Evolutionary conservation across 2,329 filamentous ascomycete genomes (phyloP).

Genomic region (Trichoderma polysporum): DNA sequence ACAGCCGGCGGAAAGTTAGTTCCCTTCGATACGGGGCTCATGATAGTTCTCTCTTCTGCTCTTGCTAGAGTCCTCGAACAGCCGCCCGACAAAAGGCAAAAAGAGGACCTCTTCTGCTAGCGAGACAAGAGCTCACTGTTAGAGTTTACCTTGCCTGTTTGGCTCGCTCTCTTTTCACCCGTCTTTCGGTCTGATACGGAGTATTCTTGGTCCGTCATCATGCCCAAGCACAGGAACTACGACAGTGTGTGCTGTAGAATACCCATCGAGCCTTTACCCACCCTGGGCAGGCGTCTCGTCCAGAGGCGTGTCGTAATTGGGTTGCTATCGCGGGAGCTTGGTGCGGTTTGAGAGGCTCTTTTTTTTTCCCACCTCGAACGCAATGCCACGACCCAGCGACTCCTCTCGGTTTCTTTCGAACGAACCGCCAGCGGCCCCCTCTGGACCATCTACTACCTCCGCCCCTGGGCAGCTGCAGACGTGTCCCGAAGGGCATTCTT

Average conservation of each 20-base stretch:
- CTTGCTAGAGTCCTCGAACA: not conserved
- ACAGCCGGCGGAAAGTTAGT: not conserved
- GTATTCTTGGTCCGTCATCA: slow-evolving; percentile 8
- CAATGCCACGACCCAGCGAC: slow-evolving; percentile 13
- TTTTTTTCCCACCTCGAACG: slow-evolving; percentile 20
- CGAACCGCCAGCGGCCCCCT: slow-evolving; percentile 13
- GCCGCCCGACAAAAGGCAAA: not conserved
- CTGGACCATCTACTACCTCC: not conserved
- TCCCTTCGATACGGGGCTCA: not conserved
- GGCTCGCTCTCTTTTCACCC: slow-evolving; percentile 1
- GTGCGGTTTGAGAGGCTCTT: slow-evolving; percentile 9
- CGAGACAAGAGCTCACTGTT: not conserved
- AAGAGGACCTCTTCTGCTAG: not conserved
- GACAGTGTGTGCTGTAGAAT: slow-evolving; percentile 10
- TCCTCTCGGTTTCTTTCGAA: slow-evolving; percentile 18
- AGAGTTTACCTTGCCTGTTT: not conserved
- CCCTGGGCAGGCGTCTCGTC: slow-evolving; percentile 1
- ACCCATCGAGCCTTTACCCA: slow-evolving; percentile 5
- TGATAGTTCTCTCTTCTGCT: not conserved
- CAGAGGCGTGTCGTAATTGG: slow-evolving; percentile 19
- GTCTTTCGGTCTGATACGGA: slow-evolving; percentile 4
- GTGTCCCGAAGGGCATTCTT: slow-evolving; percentile 17
- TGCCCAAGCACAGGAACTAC: slow-evolving; percentile 9
- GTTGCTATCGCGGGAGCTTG: slow-evolving; percentile 9
- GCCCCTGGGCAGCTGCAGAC: slow-evolving; percentile 13